Conservation (phyloP, 2,329 filamentous ascomycete species). For the Botrytis pseudocinerea region DNA sequence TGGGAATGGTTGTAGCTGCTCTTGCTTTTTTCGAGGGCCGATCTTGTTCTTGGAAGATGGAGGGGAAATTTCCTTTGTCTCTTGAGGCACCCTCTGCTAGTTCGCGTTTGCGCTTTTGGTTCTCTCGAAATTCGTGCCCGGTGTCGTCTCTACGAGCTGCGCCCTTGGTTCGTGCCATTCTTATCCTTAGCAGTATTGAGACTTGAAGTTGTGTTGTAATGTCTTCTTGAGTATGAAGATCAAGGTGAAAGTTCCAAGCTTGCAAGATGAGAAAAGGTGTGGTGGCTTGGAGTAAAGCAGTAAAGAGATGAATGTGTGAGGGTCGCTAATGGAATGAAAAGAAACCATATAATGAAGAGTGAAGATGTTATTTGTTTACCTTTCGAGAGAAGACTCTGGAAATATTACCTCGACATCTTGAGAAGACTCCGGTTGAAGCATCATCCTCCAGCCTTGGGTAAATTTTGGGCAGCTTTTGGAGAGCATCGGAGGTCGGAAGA, state of each 20-base stretch:
- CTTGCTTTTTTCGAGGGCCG: constrained; percentile 20
- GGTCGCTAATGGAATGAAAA: not conserved
- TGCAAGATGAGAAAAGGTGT: not conserved
- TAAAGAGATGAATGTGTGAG: not conserved
- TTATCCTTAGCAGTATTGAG: not conserved
- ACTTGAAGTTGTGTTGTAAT: constrained; percentile 1
- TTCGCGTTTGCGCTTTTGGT: constrained; percentile 21
- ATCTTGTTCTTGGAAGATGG: constrained; percentile 17
- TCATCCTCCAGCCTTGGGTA: not conserved
- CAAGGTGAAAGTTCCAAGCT: constrained; percentile 4
- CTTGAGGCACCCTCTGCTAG: constrained; percentile 4
- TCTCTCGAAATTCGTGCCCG: constrained; percentile 4
- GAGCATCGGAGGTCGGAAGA: constrained; percentile 17
- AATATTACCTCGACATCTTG: constrained; percentile 2
- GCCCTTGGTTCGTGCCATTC: constrained; percentile 24
- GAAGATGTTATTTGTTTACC: not conserved
- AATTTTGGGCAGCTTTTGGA: constrained; percentile 16
- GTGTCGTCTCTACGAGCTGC: constrained; percentile 11
- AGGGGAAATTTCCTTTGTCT: constrained; percentile 21
- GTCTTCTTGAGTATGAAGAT: not conserved
- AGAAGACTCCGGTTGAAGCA: constrained; percentile 1
- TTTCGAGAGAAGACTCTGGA: not conserved
- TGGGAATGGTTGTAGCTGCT: not conserved
- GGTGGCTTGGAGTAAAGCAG: not conserved
- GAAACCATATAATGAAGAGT: not conserved